These are phyloP conservation scores for Hondaea fermentalgiana DNA, from an alignment of 108 stramenopile species.

Conservation along the genomic window DNA sequence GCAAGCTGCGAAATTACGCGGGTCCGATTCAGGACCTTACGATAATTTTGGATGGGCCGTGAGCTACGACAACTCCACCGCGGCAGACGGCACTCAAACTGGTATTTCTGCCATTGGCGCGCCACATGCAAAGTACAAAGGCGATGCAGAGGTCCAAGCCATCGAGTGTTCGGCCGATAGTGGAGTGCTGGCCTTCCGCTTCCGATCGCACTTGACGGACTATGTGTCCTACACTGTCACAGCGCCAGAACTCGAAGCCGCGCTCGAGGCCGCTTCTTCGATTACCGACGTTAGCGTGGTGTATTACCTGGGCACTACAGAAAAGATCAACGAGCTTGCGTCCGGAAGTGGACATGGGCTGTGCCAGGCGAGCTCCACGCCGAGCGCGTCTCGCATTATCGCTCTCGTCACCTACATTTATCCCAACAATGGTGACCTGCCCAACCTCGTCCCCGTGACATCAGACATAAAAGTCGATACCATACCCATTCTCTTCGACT, in stretches of 20 bases:
- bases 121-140: background rate
- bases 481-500: background rate
- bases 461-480: background rate
- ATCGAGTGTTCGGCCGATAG: background rate
- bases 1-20: background rate
- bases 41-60: background rate
- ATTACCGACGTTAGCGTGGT: slow-evolving; percentile 6
- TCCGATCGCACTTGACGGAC: background rate
- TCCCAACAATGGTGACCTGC: slow-evolving; percentile 9
- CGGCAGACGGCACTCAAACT: background rate
- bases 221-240: background rate
- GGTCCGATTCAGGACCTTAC: background rate
- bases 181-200: background rate
- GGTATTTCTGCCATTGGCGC: background rate
- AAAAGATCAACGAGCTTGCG: background rate
- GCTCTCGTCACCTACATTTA: background rate
- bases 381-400: background rate
- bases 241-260: background rate
- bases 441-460: background rate
- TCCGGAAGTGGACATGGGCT: background rate
- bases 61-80: background rate
- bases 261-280: background rate
- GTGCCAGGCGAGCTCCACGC: background rate
- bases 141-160: background rate
- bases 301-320: background rate